Conservation (phyloP, 2,329 filamentous ascomycete species). For the Alternaria arbusti region DNA sequence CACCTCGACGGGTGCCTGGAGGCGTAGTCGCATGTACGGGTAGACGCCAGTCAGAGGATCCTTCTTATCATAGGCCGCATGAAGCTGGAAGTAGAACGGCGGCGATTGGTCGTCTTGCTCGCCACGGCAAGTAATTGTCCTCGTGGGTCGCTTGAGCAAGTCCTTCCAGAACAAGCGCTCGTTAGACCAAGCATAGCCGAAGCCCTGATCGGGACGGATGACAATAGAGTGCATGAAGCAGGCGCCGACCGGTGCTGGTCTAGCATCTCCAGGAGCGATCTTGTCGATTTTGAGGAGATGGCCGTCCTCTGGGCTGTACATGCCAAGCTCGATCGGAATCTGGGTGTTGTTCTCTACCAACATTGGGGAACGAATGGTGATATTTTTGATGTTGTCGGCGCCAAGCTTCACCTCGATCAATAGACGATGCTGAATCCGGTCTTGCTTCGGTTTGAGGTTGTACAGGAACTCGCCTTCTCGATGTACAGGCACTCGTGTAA, state of each 20-base stretch:
- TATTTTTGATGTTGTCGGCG: conserved; percentile 96
- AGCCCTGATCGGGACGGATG: conserved; percentile 90
- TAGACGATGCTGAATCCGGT: conserved; percentile 84
- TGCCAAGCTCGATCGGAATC: conserved; percentile 90
- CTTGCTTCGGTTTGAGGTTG: conserved; percentile 83
- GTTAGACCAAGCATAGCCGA: conserved; percentile 93
- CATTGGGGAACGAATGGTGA: conserved; percentile 90
- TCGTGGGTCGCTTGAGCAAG: conserved; percentile 80
- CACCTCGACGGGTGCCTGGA: conserved; percentile 90
- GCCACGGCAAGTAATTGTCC: conserved; percentile 86
- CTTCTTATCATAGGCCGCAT: conserved; percentile 81
- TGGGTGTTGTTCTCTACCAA: conserved; percentile 96
- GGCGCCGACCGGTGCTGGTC: conserved; percentile 89
- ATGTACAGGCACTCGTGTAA: conserved; percentile 86
- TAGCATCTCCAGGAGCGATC: conserved; percentile 86
- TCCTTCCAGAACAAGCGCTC: conserved; percentile 94
- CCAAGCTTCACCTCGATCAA: conserved; percentile 91
- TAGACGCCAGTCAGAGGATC: conserved; percentile 86
- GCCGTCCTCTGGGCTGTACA: conserved; percentile 86
- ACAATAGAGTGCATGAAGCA: conserved; percentile 88
- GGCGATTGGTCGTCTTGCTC: conserved; percentile 78
- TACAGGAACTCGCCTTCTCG: conserved; percentile 95
- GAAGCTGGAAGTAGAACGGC: conserved; percentile 96
- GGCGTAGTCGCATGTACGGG: conserved; percentile 90
- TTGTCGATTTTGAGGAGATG: conserved; percentile 97